Evolutionary conservation across 495 filamentous ascomycete genomes (phyloP).

Genomic region (Trichoderma orchidacearum): DNA sequence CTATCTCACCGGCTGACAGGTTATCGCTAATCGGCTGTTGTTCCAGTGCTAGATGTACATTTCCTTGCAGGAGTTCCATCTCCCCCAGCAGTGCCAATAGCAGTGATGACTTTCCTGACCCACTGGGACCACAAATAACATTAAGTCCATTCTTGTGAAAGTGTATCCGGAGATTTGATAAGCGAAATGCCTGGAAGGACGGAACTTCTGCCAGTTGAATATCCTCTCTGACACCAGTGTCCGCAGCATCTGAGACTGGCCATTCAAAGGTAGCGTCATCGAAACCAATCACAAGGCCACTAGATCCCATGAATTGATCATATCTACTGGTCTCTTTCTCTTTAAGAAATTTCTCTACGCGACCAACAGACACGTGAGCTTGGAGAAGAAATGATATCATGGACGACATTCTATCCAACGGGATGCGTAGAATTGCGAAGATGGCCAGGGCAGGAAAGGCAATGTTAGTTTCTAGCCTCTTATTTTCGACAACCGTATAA

Average conservation of each 20-base stretch:
- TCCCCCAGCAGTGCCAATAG: constrained; percentile 94
- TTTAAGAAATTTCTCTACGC: constrained; percentile 86
- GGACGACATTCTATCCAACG: not conserved
- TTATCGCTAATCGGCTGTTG: constrained; percentile 68
- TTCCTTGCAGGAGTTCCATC: constrained; percentile 77
- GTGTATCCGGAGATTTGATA: constrained; percentile 62
- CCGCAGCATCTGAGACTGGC: constrained; percentile 52
- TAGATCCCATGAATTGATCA: constrained; percentile 55
- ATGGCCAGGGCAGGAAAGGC: not conserved
- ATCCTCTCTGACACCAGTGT: constrained; percentile 26
- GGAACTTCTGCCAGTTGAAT: not conserved
- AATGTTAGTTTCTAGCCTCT: not conserved
- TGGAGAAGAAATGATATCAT: constrained; percentile 18
- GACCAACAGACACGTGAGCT: constrained; percentile 89
- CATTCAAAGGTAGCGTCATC: constrained; percentile 74
- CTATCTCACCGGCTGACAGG: constrained; percentile 76
- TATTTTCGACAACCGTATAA: not conserved
- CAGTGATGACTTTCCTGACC: constrained; percentile 86
- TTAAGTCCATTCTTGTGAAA: constrained; percentile 75
- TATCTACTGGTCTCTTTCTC: constrained; percentile 97
- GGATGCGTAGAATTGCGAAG: not conserved
- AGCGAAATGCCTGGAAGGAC: constrained; percentile 54
- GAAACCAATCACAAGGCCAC: constrained; percentile 61
- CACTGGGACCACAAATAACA: constrained; percentile 83
- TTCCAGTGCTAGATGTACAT: constrained; percentile 69